A percentile compares a stretch with the other conserved stretches of the same genome.
These are phyloP conservation scores for Angomonas deanei DNA, from an alignment of 208 protist species.

Conservation along the genomic window DNA sequence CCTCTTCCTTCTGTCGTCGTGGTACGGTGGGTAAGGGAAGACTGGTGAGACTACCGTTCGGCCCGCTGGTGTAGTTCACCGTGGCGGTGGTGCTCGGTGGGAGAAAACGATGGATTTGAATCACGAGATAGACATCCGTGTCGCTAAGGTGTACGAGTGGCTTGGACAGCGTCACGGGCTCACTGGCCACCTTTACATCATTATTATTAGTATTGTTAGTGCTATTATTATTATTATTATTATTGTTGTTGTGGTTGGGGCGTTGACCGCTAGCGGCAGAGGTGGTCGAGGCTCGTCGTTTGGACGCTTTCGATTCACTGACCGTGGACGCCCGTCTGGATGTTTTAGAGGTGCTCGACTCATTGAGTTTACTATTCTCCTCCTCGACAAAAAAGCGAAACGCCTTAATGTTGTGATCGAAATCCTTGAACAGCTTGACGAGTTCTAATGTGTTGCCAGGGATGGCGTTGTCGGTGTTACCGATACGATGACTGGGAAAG, in stretches of 20 bases:
- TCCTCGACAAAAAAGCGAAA: constrained; percentile 18
- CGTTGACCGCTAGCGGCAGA: background rate
- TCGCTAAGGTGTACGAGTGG: constrained; percentile 21
- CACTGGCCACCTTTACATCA: constrained; percentile 9
- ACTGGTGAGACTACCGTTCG: background rate
- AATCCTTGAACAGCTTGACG: constrained; percentile 17
- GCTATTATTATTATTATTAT: too few species aligned
- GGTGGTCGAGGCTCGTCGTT: background rate
- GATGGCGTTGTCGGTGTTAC: constrained; percentile 6
- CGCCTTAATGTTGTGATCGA: constrained; percentile 49
- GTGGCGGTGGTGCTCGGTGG: background rate
- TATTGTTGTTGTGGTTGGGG: too few species aligned
- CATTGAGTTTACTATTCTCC: background rate
- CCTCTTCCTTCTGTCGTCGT: constrained; percentile 4
- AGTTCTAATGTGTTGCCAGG: constrained; percentile 6
- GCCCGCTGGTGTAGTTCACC: background rate
- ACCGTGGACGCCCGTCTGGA: background rate
- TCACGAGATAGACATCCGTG: constrained; percentile 48
- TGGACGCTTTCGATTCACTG: background rate
- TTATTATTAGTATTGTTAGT: too few species aligned
- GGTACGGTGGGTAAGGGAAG: background rate
- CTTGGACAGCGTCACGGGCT: constrained; percentile 38
- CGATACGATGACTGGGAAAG: constrained; percentile 3
- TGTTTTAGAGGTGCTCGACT: background rate
- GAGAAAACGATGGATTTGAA: constrained; percentile 46